These are phyloP conservation scores for Calonectria pseudoreteaudii DNA, from an alignment of 2,329 filamentous ascomycete genomes.

Conservation along the genomic window DNA sequence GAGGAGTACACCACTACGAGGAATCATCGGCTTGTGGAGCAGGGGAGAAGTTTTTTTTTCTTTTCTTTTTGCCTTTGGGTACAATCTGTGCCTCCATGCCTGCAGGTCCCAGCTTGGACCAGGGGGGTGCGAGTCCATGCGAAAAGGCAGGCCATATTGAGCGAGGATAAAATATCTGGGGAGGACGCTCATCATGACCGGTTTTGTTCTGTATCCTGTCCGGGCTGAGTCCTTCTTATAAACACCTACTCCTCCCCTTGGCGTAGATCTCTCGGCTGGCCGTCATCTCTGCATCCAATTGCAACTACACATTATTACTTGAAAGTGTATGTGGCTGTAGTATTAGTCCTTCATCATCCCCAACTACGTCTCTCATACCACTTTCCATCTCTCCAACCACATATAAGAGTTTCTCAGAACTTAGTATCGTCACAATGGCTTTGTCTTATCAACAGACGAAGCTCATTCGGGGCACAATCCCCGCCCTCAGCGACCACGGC, in stretches of 20 bases:
- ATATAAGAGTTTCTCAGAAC: constrained; percentile 31
- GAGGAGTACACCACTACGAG: constrained; percentile 31
- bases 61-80: constrained; percentile 27
- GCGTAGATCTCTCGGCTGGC: constrained; percentile 7
- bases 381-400: background rate
- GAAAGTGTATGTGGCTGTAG: constrained; percentile 8
- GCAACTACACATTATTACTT: constrained; percentile 3
- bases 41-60: constrained; percentile 25
- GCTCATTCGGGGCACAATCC: constrained; percentile 78
- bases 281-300: constrained; percentile 1
- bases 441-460: constrained; percentile 68
- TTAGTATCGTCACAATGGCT: constrained; percentile 43
- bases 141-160: constrained; percentile 22
- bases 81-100: constrained; percentile 31
- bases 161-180: constrained; percentile 40
- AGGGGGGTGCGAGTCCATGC: constrained; percentile 29
- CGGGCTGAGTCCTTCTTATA: constrained; percentile 20
- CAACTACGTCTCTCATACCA: background rate
- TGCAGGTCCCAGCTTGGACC: constrained; percentile 24
- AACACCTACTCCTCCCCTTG: background rate
- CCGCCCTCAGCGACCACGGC: constrained; percentile 75
- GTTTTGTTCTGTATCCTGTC: constrained; percentile 23
- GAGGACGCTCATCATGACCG: constrained; percentile 26
- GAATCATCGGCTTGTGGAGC: constrained; percentile 46
- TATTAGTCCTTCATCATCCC: background rate